phyloP scores from a whole-genome alignment of 345 rosid genomes.

The Moricandia moricandioides region DNA sequence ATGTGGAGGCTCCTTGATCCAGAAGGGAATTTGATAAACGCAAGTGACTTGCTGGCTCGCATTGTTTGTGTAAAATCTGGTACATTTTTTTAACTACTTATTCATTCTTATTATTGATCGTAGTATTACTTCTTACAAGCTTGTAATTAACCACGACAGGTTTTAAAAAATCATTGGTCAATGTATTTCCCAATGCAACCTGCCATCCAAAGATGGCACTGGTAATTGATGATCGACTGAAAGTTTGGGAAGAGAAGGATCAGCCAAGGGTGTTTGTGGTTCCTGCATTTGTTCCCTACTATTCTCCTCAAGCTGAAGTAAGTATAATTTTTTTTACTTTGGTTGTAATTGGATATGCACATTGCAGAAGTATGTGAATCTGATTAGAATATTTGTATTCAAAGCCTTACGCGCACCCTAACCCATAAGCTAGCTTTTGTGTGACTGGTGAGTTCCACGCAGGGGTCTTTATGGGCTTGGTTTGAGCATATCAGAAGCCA shows the following conservation, averaged over 20 bases:
- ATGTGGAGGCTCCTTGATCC: slow-evolving; percentile 99
- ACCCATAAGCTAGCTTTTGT: slow-evolving; percentile 18
- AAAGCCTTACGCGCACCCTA: neutral
- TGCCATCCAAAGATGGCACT: slow-evolving; percentile 97
- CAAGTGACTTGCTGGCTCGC: slow-evolving; percentile 70
- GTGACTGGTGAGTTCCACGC: neutral
- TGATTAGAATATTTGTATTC: slow-evolving; percentile 1
- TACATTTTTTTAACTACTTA: slow-evolving; percentile 18
- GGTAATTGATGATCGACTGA: slow-evolving; percentile 95
- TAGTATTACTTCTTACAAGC: slow-evolving; percentile 19
- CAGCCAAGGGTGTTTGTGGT: slow-evolving; percentile 96
- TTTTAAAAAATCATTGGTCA: slow-evolving; percentile 73
- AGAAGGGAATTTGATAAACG: slow-evolving; percentile 78
- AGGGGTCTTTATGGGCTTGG: slow-evolving; percentile 12
- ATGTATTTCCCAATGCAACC: slow-evolving; percentile 82
- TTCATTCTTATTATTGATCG: slow-evolving; percentile 12
- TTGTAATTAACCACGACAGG: slow-evolving; percentile 46
- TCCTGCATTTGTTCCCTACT: slow-evolving; percentile 98
- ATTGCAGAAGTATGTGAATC: slow-evolving; percentile 15
- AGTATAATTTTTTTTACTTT: slow-evolving; percentile 15
- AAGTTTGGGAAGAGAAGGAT: slow-evolving; percentile 99
- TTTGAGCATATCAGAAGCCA: slow-evolving; percentile 8
- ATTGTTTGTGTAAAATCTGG: slow-evolving; percentile 96
- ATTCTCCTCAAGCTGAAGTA: slow-evolving; percentile 99
- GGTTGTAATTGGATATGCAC: slow-evolving; percentile 10